phyloP scores from a whole-genome alignment of 2,329 filamentous ascomycete genomes.

The Pleurostoma richardsiae region DNA sequence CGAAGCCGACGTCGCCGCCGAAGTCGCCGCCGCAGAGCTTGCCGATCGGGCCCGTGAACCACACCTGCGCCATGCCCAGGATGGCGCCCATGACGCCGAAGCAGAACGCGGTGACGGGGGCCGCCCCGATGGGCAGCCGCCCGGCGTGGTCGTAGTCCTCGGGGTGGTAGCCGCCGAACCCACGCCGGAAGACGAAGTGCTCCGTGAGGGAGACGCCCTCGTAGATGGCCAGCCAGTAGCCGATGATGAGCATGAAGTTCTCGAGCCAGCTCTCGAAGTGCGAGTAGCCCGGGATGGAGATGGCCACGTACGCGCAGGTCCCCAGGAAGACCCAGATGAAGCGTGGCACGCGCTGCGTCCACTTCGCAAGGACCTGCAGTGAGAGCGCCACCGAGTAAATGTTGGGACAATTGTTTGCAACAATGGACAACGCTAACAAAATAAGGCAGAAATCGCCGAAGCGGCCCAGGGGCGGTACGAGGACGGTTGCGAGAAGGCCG shows the following conservation, averaged over 20 bases:
- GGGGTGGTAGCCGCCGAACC: conserved; percentile 53
- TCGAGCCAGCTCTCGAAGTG: conserved; percentile 61
- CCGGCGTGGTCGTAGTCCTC: conserved; percentile 52
- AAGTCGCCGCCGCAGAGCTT: conserved; percentile 46
- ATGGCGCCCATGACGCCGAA: conserved; percentile 62
- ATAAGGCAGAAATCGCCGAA: conserved; percentile 71
- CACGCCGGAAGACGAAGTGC: conserved; percentile 63
- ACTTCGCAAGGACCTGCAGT: conserved; percentile 58
- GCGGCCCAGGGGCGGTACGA: conserved; percentile 56
- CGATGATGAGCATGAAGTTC: conserved; percentile 66
- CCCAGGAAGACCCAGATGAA: conserved; percentile 62
- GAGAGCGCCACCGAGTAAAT: conserved; percentile 67
- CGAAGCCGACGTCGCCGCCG: conserved; percentile 49
- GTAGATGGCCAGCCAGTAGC: conserved; percentile 74
- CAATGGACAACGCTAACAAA: conserved; percentile 60
- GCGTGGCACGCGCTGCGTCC: conserved; percentile 57
- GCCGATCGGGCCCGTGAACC: conserved; percentile 65
- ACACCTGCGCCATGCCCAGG: conserved; percentile 65
- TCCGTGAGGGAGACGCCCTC: conserved; percentile 60
- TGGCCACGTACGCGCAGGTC: conserved; percentile 60
- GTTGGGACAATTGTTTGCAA: conserved; percentile 68
- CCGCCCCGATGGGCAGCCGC: conserved; percentile 58
- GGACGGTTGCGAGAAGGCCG: conserved; percentile 60
- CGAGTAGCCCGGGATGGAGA: conserved; percentile 64
- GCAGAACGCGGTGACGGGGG: conserved; percentile 58